phyloP scores from a whole-genome alignment of 441 rosid genomes.

The Brassica balearica region DNA sequence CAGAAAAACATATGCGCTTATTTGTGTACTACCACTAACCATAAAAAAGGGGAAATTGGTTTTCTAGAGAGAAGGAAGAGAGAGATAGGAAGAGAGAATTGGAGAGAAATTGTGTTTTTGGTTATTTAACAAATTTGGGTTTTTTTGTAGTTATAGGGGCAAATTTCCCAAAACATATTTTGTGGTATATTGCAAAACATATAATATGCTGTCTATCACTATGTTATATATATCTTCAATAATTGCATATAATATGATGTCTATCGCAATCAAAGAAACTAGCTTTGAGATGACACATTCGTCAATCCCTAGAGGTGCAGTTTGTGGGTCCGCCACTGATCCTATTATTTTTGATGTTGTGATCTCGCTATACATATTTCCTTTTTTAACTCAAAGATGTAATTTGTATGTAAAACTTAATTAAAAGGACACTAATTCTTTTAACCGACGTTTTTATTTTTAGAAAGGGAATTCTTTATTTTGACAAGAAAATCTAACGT shows the following conservation, averaged over 20 bases:
- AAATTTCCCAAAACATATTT: too few relatives aligned
- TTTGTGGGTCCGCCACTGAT: slow-evolving; percentile 3
- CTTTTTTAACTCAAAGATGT: not conserved
- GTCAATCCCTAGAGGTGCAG: slow-evolving; percentile 36
- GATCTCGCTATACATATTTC: not conserved
- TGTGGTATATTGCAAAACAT: too few relatives aligned
- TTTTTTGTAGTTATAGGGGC: too few relatives aligned
- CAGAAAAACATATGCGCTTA: too few relatives aligned
- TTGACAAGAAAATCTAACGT: not conserved
- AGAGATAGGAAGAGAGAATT: too few relatives aligned
- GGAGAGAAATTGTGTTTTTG: too few relatives aligned
- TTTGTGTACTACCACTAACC: too few relatives aligned
- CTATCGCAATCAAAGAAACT: slow-evolving; percentile 29
- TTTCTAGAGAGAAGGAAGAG: too few relatives aligned
- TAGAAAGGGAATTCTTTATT: not conserved
- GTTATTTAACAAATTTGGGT: too few relatives aligned
- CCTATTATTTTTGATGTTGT: slow-evolving; percentile 14
- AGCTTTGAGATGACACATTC: slow-evolving; percentile 37
- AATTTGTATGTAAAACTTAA: not conserved
- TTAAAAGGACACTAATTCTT: not conserved
- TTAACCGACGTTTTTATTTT: not conserved
- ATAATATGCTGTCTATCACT: too few relatives aligned
- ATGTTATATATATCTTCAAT: not conserved
- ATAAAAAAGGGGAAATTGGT: too few relatives aligned
- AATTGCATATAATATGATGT: not conserved